phyloP scores from a whole-genome alignment of 2,329 filamentous ascomycete genomes.

The Cyphellophora europaea region DNA sequence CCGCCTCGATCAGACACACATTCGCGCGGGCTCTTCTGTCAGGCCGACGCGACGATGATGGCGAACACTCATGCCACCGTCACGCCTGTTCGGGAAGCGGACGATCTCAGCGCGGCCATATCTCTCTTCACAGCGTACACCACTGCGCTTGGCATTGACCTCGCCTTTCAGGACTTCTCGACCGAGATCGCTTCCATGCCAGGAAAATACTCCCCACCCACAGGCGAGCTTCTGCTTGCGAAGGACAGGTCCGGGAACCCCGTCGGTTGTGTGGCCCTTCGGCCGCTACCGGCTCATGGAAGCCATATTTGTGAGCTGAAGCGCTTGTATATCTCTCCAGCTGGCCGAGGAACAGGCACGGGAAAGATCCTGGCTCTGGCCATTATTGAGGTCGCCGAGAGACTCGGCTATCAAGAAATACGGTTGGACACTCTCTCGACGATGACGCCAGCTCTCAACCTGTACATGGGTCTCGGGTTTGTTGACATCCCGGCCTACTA shows the following conservation, averaged over 20 bases:
- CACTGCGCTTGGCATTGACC: constrained; percentile 40
- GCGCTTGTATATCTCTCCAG: constrained; percentile 43
- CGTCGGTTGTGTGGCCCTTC: constrained; percentile 15
- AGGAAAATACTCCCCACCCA: constrained; percentile 41
- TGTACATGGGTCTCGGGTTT: constrained; percentile 46
- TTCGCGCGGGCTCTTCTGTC: too few relatives aligned
- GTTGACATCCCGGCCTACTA: constrained; percentile 44
- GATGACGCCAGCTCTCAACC: constrained; percentile 40
- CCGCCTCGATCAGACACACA: too few relatives aligned
- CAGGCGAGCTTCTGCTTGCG: constrained; percentile 43
- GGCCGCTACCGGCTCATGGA: constrained; percentile 6
- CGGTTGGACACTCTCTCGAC: constrained; percentile 46
- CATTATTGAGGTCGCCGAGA: constrained; percentile 35
- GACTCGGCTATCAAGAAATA: constrained; percentile 42
- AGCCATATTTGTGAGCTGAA: constrained; percentile 44
- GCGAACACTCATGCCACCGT: too few relatives aligned
- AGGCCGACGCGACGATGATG: too few relatives aligned
- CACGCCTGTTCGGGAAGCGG: constrained; percentile 1
- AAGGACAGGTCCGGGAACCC: constrained; percentile 12
- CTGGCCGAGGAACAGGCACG: constrained; percentile 39
- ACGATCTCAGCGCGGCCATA: constrained; percentile 35
- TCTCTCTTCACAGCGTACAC: constrained; percentile 35
- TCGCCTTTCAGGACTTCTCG: constrained; percentile 48
- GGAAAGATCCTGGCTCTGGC: constrained; percentile 38
- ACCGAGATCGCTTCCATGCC: constrained; percentile 44